Base-by-base conservation (phyloP, 1,139 yeast genomes). In the Magnusiomyces sp. region DNA sequence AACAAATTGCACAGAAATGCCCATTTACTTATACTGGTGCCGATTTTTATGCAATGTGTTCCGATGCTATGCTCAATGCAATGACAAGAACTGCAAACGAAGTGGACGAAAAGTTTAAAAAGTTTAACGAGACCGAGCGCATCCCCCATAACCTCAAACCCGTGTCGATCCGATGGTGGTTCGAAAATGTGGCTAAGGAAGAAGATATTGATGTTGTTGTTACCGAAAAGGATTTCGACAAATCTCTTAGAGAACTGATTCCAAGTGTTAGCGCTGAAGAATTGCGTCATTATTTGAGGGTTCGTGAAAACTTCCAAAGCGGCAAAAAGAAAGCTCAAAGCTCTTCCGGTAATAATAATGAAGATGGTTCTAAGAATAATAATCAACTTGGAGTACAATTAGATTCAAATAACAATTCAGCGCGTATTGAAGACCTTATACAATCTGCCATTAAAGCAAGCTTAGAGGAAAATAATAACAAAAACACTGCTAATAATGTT, bases 21-120 rank as follows among this genome's bases (percentile, higher is more conserved):
- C 85, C 95, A 0, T 89, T 83, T 63, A 89, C 89, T 13, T 90
- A 81, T 62, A 90, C 98, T 0, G 98, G 98, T 58, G 98, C 98
- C 3, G 98, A 92, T 66, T 90, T 92, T 67, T 92, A 92, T 66
- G 98, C 98, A 0, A 71, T 90, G 56, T 88, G 96, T 63, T 83
- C 95, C 0, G 97, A 92, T 65, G 86, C 97, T 0, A 87, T 90
- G 94, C 73, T 89, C 59, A 88, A 87, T 66, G 96, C 97, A 7
- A 90, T 92, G 96, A 84, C 92, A 1, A 72, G 97, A 59, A 81
- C 83, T 0, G 97, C 97, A 0, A 74, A 74, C 20, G 79, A 75
- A 40, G 90, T 85, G 11, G 97, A 92, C 61, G 62, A 58, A 2
- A 84, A 83, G 62, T 76, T 89, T 48, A 70, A 71, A 45, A 56